Evolutionary conservation across 768 basidiomycete genomes (phyloP).

Genomic region (Suillus occidentalis): DNA sequence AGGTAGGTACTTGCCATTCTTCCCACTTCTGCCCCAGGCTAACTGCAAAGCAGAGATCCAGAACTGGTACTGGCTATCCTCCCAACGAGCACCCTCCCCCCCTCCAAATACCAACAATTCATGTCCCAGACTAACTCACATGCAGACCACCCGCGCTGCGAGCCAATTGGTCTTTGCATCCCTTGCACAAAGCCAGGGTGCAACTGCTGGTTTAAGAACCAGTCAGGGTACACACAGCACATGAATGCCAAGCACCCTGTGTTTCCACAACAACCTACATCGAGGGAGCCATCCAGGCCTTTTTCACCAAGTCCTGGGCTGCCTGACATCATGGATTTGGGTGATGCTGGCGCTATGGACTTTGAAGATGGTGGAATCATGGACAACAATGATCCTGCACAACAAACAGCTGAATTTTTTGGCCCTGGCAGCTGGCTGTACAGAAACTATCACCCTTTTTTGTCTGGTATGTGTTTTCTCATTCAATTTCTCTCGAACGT

Average conservation of each 20-base stretch:
- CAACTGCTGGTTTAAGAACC: constrained; percentile 2
- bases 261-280: too few species aligned
- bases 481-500: not conserved
- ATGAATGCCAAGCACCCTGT: not conserved
- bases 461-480: constrained; percentile 4
- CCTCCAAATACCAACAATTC: too few species aligned
- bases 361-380: not conserved
- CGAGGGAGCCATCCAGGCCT: not conserved
- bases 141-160: too few species aligned
- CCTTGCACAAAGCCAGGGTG: constrained; percentile 1
- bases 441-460: constrained; percentile 4
- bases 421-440: constrained; percentile 6
- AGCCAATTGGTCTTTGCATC: not conserved
- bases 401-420: not conserved
- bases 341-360: not conserved
- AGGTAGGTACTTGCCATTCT: too few species aligned
- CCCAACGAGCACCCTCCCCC: too few species aligned
- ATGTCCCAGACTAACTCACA: too few species aligned
- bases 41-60: too few species aligned
- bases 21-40: too few species aligned
- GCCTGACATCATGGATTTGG: not conserved
- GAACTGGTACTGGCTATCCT: too few species aligned
- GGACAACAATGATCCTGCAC: not conserved
- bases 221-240: constrained; percentile 1
- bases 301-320: not conserved